A percentile compares a stretch with the other conserved stretches of the same genome.
Conservation (phyloP, 176 grass and related monocot species). For the Elymus sibiricus region DNA sequence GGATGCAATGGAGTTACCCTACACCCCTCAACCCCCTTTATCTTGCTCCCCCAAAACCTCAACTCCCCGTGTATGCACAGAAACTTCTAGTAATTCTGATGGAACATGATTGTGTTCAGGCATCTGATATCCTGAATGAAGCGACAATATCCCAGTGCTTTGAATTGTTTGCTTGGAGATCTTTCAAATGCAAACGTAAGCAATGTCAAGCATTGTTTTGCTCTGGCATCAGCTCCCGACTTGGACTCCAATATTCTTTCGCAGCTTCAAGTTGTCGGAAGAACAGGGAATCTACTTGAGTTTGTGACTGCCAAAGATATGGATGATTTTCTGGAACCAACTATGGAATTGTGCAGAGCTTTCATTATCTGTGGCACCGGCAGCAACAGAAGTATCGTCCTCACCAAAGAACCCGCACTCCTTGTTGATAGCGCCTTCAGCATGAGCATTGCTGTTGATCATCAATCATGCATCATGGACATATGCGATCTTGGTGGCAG, state of each 20-base stretch:
- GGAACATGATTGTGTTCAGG: conserved; percentile 85
- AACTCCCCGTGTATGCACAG: conserved; percentile 97
- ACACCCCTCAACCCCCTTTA: too few relatives aligned
- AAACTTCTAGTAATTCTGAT: conserved; percentile 95
- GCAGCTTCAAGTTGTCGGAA: conserved; percentile 85
- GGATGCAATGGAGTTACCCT: too few relatives aligned
- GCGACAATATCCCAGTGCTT: conserved; percentile 85
- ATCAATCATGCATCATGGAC: conserved; percentile 78
- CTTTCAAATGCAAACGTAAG: conserved; percentile 97
- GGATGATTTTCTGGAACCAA: conserved; percentile 97
- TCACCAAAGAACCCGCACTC: conserved; percentile 81
- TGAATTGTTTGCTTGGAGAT: conserved; percentile 82
- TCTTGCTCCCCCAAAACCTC: too few relatives aligned
- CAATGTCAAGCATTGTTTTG: conserved; percentile 91
- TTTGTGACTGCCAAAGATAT: conserved; percentile 90
- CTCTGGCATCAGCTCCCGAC: conserved; percentile 78
- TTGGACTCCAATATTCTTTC: conserved; percentile 88
- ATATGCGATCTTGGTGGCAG: conserved; percentile 85
- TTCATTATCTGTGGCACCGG: conserved; percentile 76
- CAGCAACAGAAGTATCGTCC: conserved; percentile 61
- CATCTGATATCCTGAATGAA: conserved; percentile 88
- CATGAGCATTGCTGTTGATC: conserved; percentile 89
- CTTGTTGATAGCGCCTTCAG: conserved; percentile 76
- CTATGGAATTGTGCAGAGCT: conserved; percentile 79
- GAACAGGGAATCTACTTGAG: conserved; percentile 87